Percentiles rank a stretch among this genome's conserved stretches.
Conservation (phyloP, 352 stramenopile species). For the Blastocystis sp. region DNA sequence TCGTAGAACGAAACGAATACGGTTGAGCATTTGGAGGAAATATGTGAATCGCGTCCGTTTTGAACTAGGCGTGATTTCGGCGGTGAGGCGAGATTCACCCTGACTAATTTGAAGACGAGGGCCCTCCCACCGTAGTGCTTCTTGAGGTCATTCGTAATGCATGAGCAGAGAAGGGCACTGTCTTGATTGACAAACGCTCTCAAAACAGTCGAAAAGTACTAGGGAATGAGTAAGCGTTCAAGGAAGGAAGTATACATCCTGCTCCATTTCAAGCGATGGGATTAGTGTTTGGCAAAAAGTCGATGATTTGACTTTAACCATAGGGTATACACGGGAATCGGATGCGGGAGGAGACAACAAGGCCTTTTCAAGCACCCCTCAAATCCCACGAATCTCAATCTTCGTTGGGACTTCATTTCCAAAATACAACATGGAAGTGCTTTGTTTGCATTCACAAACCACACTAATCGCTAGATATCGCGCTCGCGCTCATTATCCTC, state of each 20-base stretch:
- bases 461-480: constrained; percentile 2
- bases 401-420: neutral
- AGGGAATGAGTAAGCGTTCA: neutral
- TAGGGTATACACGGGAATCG: too few relatives aligned
- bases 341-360: too few relatives aligned
- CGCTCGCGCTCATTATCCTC: neutral
- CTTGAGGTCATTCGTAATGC: neutral
- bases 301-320: too few relatives aligned
- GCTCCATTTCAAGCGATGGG: too few relatives aligned
- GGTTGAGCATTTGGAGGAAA: neutral
- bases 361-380: too few relatives aligned
- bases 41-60: neutral
- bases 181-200: neutral
- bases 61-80: neutral
- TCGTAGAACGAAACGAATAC: neutral
- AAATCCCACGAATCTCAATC: too few relatives aligned
- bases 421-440: neutral
- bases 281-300: too few relatives aligned
- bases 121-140: neutral
- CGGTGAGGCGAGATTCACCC: neutral
- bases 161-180: neutral
- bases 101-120: neutral
- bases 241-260: too few relatives aligned
- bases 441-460: neutral
- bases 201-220: neutral